phyloP scores from a whole-genome alignment of 164 flowering plant genomes.

The Taxillus chinensis region DNA sequence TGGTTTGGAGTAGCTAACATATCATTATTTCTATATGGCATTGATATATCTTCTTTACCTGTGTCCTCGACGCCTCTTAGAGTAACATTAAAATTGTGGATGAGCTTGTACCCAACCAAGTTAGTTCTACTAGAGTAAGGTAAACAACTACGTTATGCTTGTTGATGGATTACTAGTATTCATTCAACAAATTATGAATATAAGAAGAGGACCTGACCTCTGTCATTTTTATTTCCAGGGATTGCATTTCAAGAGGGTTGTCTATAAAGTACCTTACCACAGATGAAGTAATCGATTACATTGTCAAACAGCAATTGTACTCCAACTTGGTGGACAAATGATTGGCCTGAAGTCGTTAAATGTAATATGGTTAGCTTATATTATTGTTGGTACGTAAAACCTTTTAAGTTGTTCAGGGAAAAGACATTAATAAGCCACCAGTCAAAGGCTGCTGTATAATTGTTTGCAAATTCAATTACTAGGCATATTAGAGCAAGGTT shows the following conservation, averaged over 20 bases:
- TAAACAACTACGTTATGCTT: conserved; percentile 10
- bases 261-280: conserved; percentile 62
- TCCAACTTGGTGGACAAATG: conserved; percentile 13
- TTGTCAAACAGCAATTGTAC: conserved; percentile 41
- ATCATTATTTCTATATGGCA: too few relatives aligned
- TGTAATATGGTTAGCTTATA: too few relatives aligned
- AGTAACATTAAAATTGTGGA: conserved; percentile 66
- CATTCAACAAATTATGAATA: background rate
- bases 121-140: conserved; percentile 87
- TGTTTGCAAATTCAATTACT: too few relatives aligned
- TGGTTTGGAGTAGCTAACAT: too few relatives aligned
- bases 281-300: conserved; percentile 70
- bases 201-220: background rate
- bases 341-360: background rate
- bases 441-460: too few relatives aligned
- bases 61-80: conserved; percentile 35
- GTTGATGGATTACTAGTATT: background rate
- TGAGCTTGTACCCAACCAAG: conserved; percentile 73
- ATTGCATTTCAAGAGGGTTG: conserved; percentile 58
- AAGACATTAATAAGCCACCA: too few relatives aligned
- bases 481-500: too few relatives aligned
- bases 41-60: background rate
- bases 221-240: conserved; percentile 29
- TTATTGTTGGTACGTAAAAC: too few relatives aligned
- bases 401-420: too few relatives aligned